Evolutionary conservation across 83 land plant species (phyloP).

Genomic region (Diphasiastrum complanatum): DNA sequence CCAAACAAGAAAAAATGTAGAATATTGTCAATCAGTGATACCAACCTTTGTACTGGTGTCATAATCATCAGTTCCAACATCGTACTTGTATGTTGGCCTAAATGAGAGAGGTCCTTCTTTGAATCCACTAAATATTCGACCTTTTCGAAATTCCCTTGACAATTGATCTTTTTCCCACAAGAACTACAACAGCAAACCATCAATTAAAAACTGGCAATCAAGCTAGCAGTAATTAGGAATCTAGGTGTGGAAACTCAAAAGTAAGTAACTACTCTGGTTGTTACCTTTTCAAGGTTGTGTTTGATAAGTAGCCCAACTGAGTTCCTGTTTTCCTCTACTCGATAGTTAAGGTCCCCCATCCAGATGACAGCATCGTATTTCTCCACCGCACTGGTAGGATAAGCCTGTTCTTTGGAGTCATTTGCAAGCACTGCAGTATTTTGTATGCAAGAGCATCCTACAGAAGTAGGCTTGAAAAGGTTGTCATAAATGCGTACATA

Average conservation of each 20-base stretch:
- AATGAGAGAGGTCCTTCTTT: neutral
- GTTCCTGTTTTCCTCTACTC: no score
- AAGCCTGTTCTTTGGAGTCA: neutral
- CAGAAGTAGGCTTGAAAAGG: neutral
- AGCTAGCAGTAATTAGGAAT: neutral
- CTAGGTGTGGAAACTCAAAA: neutral
- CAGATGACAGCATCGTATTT: neutral
- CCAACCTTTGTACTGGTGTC: neutral
- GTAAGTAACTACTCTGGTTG: neutral
- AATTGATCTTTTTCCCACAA: neutral
- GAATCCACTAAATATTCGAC: neutral
- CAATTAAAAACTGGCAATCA: no score
- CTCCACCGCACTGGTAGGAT: neutral
- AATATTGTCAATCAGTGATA: no score
- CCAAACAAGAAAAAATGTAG: no score
- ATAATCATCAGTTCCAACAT: neutral
- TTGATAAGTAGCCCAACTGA: neutral
- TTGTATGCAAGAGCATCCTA: neutral
- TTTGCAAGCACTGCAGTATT: no score
- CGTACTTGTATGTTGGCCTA: conserved; percentile 1
- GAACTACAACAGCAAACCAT: no score
- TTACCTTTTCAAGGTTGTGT: neutral
- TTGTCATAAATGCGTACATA: neutral
- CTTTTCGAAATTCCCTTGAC: neutral
- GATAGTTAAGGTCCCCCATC: neutral